Base-by-base conservation (phyloP, 176 grass and related monocot genomes). In the Ananas comosus region DNA sequence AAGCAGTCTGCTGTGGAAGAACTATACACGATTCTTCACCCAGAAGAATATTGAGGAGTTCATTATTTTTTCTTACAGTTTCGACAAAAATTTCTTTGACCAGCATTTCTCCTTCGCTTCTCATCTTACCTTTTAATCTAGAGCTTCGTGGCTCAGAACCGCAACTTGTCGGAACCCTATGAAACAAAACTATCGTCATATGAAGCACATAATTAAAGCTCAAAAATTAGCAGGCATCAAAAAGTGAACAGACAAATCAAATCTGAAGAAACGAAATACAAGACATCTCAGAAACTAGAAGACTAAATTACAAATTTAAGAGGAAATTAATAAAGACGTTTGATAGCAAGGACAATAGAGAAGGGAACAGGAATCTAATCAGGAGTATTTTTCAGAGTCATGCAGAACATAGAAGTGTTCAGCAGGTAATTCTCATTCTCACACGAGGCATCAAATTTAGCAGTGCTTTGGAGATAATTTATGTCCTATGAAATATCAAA, bases 41-140 rank as follows among this genome's bases (percentile, higher is more conserved):
- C 73, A 99, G 70, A 85, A 97, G 94, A 72, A 66, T 70, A 78
- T 78, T 91, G 81, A 99, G 90, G 61, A 99, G 82, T 51, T 78
- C 78, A 73, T 99, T 99, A 82, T 91, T 99, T 78, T 88, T 75
- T 59, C 81, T 87, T 66, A 99, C 84, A 75, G 72, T 91, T 83
- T 76, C 80, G 47, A 91, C 87, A 75, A 99, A 99, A 48, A 72
- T 83, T 81, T 93, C 78, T 74, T 99, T 99, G n/a, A 99, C 74
- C 72, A 99, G 91, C 71, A 74, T 82, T 83, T 99, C 84, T 50
- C 82, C 80, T 90, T 88, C 89, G 57, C 83, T 80, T 78, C 88
- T 97, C 71, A 83, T 83, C 72, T 93, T 99, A 75, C 85, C 70
- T 86, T 86, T 93, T 79, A 99, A 70, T 42, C 94, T 83, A 24